Percentiles rank a stretch among this genome's conserved stretches.
Evolutionary conservation across 1,139 yeast genomes (phyloP).

Genomic region (Insectozyma bohioensis): DNA sequence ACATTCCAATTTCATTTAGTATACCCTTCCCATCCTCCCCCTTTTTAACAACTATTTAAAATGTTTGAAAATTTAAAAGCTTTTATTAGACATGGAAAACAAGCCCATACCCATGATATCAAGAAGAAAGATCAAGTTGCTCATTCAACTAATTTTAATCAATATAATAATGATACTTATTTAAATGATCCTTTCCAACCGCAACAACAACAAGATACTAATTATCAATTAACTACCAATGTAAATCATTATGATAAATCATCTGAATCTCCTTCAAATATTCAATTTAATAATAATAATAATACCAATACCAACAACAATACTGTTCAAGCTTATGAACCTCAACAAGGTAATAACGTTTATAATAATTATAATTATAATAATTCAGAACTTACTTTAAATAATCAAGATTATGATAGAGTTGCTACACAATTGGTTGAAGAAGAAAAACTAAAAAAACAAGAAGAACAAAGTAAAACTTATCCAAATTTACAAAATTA

Average conservation of each 20-base stretch:
- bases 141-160: conserved; percentile 1
- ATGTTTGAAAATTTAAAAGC: conserved; percentile 69
- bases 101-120: conserved; percentile 64
- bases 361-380: conserved; percentile 11
- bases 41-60: conserved; percentile 2
- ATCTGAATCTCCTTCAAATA: no score
- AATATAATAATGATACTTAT: background rate
- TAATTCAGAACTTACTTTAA: conserved; percentile 11
- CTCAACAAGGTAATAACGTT: no score
- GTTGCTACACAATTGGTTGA: conserved; percentile 63
- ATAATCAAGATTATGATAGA: conserved; percentile 34
- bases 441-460: conserved; percentile 50
- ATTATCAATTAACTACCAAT: no score
- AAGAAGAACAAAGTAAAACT: conserved; percentile 33
- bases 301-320: conserved; percentile 4
- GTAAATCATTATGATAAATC: no score
- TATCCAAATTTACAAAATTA: conserved; percentile 52
- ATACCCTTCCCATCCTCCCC: no score
- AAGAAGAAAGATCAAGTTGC: conserved; percentile 18
- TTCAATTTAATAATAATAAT: background rate
- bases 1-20: conserved; percentile 1
- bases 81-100: conserved; percentile 81
- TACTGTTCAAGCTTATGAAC: no score
- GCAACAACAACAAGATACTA: conserved; percentile 4
- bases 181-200: no score